These are phyloP conservation scores for Didymella exigua DNA, from an alignment of 2,329 filamentous ascomycete genomes.

Conservation along the genomic window DNA sequence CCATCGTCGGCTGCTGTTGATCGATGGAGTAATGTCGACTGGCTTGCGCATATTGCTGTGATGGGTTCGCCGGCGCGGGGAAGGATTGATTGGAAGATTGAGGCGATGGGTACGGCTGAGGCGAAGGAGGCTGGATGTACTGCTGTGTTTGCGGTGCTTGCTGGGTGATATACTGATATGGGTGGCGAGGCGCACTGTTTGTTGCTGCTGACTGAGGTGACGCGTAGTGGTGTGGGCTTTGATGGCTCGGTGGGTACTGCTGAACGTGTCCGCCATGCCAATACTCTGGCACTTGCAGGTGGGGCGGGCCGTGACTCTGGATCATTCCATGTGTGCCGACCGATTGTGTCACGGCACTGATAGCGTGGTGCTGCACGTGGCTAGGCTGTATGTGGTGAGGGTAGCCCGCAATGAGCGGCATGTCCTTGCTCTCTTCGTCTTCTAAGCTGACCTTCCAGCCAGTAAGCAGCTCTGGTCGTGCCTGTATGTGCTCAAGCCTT, in stretches of 20 bases:
- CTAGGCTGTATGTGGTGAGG: constrained; percentile 37
- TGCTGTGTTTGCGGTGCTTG: constrained; percentile 26
- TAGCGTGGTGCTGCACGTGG: constrained; percentile 36
- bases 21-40: constrained; percentile 32
- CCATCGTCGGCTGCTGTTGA: constrained; percentile 18
- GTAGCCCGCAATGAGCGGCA: constrained; percentile 38
- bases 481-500: constrained; percentile 42
- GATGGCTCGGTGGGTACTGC: constrained; percentile 34
- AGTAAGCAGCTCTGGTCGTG: constrained; percentile 41
- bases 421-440: constrained; percentile 46
- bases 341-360: constrained; percentile 28
- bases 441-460: constrained; percentile 48
- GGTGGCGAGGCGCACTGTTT: constrained; percentile 24
- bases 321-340: constrained; percentile 31
- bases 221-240: constrained; percentile 34
- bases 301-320: constrained; percentile 35
- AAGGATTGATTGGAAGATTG: constrained; percentile 30
- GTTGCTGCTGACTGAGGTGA: constrained; percentile 25
- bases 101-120: constrained; percentile 35
- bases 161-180: constrained; percentile 33
- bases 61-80: constrained; percentile 5
- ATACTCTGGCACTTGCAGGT: constrained; percentile 40
- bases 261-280: constrained; percentile 35
- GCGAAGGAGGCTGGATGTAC: constrained; percentile 33
- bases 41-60: constrained; percentile 22